Conservation (phyloP, 805 yeast species). For the Myxozyma monticola region DNA sequence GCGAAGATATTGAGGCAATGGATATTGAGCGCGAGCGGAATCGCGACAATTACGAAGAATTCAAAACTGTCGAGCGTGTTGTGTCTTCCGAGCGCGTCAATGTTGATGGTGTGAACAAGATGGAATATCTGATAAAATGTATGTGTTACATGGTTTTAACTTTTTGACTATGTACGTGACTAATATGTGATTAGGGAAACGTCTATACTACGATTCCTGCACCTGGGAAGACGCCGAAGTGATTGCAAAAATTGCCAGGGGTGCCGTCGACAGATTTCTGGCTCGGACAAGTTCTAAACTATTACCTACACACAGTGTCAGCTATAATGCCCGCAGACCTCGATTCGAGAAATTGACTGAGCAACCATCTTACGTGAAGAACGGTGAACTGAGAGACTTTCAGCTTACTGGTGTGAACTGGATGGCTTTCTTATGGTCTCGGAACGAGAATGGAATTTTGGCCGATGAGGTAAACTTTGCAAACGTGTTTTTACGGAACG, state of each 20-base stretch:
- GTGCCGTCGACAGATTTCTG: constrained; percentile 79
- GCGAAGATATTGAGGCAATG: constrained; percentile 91
- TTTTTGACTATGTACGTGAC: too few species aligned
- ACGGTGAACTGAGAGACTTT: constrained; percentile 92
- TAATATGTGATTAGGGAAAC: constrained; percentile 47
- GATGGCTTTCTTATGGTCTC: constrained; percentile 99
- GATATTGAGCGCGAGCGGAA: constrained; percentile 85
- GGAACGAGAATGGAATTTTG: constrained; percentile 93
- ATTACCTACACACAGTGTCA: constrained; percentile 75
- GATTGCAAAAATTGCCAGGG: constrained; percentile 81
- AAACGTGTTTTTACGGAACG: too few species aligned
- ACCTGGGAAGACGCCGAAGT: constrained; percentile 95
- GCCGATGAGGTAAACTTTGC: constrained; percentile 74
- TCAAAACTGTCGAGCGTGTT: constrained; percentile 82
- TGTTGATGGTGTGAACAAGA: constrained; percentile 39
- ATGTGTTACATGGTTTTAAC: background rate
- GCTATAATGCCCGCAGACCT: constrained; percentile 74
- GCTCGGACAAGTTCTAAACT: constrained; percentile 79
- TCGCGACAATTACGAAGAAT: constrained; percentile 80
- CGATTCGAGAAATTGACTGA: constrained; percentile 78
- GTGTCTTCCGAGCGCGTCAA: constrained; percentile 73
- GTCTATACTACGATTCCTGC: constrained; percentile 90
- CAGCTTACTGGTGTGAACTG: constrained; percentile 97
- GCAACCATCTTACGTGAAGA: constrained; percentile 88
- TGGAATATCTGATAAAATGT: constrained; percentile 87